Evolutionary conservation across 129 eudicot genomes (phyloP).

Genomic region (Escallonia rubra): DNA sequence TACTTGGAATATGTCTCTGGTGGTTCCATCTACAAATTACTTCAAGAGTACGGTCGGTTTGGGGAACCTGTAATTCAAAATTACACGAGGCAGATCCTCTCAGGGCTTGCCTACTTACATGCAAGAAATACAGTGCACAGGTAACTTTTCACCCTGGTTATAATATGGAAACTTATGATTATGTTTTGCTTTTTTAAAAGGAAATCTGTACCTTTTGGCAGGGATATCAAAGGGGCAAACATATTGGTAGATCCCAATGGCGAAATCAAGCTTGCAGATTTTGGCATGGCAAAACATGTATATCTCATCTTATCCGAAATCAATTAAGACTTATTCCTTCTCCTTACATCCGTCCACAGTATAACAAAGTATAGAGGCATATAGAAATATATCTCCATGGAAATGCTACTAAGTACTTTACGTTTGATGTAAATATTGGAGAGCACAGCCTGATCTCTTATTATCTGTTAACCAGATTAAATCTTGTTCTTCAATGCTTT

Average conservation of each 20-base stretch:
- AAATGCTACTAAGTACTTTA: not conserved
- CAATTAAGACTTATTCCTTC: not conserved
- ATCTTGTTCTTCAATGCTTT: constrained; percentile 66
- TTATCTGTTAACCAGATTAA: constrained; percentile 48
- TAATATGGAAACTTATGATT: constrained; percentile 2
- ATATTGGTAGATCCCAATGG: constrained; percentile 93
- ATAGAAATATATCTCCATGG: not conserved
- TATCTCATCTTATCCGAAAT: not conserved
- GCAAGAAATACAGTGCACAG: constrained; percentile 83
- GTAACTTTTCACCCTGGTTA: constrained; percentile 28
- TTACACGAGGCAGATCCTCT: constrained; percentile 82
- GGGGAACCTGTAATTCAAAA: constrained; percentile 89
- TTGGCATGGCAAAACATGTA: constrained; percentile 99
- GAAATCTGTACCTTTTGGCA: constrained; percentile 20
- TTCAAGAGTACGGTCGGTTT: constrained; percentile 87
- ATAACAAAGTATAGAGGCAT: not conserved
- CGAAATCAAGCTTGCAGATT: constrained; percentile 94
- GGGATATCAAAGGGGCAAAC: constrained; percentile 98
- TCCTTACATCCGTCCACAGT: not conserved
- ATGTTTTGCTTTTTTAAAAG: constrained; percentile 3
- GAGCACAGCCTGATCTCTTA: constrained; percentile 8
- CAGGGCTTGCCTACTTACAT: constrained; percentile 81
- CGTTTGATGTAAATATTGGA: too few relatives aligned
- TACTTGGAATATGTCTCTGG: constrained; percentile 91
- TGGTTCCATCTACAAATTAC: constrained; percentile 86